Evolutionary conservation across 2,329 filamentous ascomycete species (phyloP).

Genomic region (Calonectria hongkongensis): DNA sequence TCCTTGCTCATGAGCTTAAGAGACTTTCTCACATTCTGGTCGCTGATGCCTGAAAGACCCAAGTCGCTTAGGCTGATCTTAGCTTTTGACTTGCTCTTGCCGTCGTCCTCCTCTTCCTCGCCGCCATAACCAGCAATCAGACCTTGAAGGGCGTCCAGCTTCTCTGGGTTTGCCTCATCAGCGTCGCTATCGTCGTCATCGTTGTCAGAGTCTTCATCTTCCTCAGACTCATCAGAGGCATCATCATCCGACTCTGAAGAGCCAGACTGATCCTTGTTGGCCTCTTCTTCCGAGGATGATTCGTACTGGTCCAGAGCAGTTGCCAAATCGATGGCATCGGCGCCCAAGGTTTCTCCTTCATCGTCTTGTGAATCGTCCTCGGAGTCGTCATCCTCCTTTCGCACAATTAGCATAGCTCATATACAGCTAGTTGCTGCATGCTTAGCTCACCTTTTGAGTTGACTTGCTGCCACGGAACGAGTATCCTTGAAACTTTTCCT

Average conservation of each 20-base stretch:
- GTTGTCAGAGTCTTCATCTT: constrained; percentile 69
- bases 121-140: constrained; percentile 82
- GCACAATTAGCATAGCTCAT: constrained; percentile 32
- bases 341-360: constrained; percentile 75
- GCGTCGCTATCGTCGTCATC: constrained; percentile 72
- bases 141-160: constrained; percentile 79
- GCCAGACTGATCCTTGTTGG: constrained; percentile 66
- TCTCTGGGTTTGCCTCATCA: constrained; percentile 69
- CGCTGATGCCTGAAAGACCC: constrained; percentile 80
- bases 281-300: constrained; percentile 69
- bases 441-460: constrained; percentile 56
- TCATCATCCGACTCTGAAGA: constrained; percentile 67
- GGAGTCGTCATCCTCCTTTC: constrained; percentile 73
- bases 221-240: constrained; percentile 62
- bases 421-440: neutral
- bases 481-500: constrained; percentile 88
- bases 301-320: constrained; percentile 74
- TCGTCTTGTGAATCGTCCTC: constrained; percentile 73
- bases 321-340: constrained; percentile 76
- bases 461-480: constrained; percentile 70
- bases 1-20: constrained; percentile 84
- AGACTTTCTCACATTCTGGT: constrained; percentile 85
- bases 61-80: constrained; percentile 87
- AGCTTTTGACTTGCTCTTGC: constrained; percentile 69
- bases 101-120: constrained; percentile 73